Percentiles rank a stretch among this genome's conserved stretches.
Conservation (phyloP, 108 stramenopile species). For the Cyclotella choctawhatcheeana region DNA sequence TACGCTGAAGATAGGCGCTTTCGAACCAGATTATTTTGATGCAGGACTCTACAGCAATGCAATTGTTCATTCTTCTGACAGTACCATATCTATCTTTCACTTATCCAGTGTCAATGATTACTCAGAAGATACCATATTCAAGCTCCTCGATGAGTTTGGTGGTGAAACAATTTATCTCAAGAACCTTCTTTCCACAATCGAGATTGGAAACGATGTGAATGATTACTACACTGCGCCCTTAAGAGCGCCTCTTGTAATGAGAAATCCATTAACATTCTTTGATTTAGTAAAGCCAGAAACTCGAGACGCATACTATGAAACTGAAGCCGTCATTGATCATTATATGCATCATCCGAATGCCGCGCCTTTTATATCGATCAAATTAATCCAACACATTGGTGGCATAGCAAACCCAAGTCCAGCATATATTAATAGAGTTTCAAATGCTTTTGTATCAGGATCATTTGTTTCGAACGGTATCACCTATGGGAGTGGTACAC, state of each 20-base stretch:
- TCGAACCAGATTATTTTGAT: constrained; percentile 26
- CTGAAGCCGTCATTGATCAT: constrained; percentile 19
- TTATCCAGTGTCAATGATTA: constrained; percentile 9
- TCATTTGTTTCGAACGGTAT: constrained; percentile 17
- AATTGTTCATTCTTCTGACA: constrained; percentile 11
- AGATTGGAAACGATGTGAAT: constrained; percentile 9
- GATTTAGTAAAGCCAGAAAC: constrained; percentile 7
- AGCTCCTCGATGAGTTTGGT: constrained; percentile 39
- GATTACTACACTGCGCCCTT: constrained; percentile 2
- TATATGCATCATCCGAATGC: constrained; percentile 46
- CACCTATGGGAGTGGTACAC: constrained; percentile 47
- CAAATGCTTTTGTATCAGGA: constrained; percentile 41
- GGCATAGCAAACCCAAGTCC: constrained; percentile 53
- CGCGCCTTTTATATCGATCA: constrained; percentile 57
- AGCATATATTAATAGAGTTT: constrained; percentile 42
- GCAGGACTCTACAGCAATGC: neutral
- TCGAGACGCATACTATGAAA: constrained; percentile 32
- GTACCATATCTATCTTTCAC: constrained; percentile 21
- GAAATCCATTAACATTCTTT: constrained; percentile 19
- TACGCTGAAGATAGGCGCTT: constrained; percentile 33
- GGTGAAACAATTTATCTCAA: constrained; percentile 40
- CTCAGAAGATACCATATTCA: constrained; percentile 31
- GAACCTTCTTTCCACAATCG: constrained; percentile 29
- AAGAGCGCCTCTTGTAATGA: constrained; percentile 2
- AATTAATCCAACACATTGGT: constrained; percentile 45